Percentiles rank a stretch among this genome's conserved stretches.
Conservation (phyloP, 2,329 filamentous ascomycete species). For the Monilinia aucupariae region DNA sequence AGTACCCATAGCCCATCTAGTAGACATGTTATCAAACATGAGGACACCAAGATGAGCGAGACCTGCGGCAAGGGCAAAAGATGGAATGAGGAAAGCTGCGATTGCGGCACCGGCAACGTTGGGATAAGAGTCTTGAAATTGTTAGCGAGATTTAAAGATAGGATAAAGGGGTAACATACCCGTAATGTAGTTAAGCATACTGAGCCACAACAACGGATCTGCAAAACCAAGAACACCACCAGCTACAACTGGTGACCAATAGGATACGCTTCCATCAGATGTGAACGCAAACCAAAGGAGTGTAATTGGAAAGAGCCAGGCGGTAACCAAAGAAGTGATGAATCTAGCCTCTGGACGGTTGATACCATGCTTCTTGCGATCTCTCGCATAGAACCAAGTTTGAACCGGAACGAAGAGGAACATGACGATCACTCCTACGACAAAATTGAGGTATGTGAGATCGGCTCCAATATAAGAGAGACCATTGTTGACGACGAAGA, state of each 20-base stretch:
- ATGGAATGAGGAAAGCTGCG: constrained; percentile 41
- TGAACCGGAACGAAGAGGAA: constrained; percentile 41
- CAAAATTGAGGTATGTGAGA: constrained; percentile 41
- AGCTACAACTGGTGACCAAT: constrained; percentile 40
- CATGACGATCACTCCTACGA: constrained; percentile 40
- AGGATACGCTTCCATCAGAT: constrained; percentile 37
- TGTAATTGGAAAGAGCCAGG: constrained; percentile 41
- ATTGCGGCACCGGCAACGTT: constrained; percentile 40
- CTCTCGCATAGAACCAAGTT: constrained; percentile 39
- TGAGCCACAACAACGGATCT: constrained; percentile 41
- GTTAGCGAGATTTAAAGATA: not conserved
- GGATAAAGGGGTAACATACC: constrained; percentile 17
- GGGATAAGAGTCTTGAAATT: constrained; percentile 36
- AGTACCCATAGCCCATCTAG: constrained; percentile 40
- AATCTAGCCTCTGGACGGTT: constrained; percentile 41
- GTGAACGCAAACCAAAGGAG: constrained; percentile 43
- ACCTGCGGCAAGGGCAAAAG: constrained; percentile 39
- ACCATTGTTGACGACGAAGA: constrained; percentile 41
- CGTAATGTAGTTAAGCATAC: constrained; percentile 39
- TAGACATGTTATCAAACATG: constrained; percentile 36
- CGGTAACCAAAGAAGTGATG: constrained; percentile 39
- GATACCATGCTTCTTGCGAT: constrained; percentile 36
- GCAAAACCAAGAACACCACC: constrained; percentile 39
- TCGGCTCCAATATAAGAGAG: constrained; percentile 39
- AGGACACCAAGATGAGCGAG: constrained; percentile 38